phyloP scores from a whole-genome alignment of 192 early-diverging fungal species.

The Linderina pennispora region DNA sequence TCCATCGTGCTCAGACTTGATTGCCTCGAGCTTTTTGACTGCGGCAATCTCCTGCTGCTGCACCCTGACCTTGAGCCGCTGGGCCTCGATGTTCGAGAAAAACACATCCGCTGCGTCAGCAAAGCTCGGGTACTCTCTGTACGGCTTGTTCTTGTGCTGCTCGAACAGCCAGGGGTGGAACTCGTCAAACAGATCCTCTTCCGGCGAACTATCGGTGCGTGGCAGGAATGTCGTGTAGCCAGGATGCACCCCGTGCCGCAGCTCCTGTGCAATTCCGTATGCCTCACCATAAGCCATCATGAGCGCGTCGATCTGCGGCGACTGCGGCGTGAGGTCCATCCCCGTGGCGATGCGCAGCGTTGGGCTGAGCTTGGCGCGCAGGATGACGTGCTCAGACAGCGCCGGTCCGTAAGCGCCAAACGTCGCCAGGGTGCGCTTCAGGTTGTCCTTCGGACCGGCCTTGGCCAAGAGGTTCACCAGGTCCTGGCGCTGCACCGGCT shows the following conservation, averaged over 20 bases:
- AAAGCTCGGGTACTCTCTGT: conserved; percentile 70
- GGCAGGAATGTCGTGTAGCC: conserved; percentile 32
- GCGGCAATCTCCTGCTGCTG: conserved; percentile 69
- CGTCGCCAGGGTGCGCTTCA: conserved; percentile 62
- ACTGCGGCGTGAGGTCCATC: conserved; percentile 50
- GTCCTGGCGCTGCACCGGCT: conserved; percentile 49
- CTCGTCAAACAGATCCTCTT: conserved; percentile 46
- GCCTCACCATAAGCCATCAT: conserved; percentile 63
- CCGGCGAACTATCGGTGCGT: background rate
- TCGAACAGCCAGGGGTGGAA: conserved; percentile 69
- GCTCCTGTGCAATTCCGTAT: conserved; percentile 58
- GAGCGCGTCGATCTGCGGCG: conserved; percentile 54
- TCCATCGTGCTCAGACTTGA: conserved; percentile 68
- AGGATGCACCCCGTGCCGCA: conserved; percentile 34
- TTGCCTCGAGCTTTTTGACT: conserved; percentile 75
- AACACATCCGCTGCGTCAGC: conserved; percentile 86
- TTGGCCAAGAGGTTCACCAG: conserved; percentile 48
- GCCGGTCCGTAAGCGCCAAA: conserved; percentile 73
- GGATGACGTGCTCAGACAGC: conserved; percentile 77
- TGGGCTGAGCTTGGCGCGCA: conserved; percentile 58
- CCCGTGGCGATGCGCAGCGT: conserved; percentile 54
- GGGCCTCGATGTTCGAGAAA: conserved; percentile 85
- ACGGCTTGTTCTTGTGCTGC: conserved; percentile 47
- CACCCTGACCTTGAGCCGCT: conserved; percentile 66
- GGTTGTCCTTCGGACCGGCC: conserved; percentile 56